These are phyloP conservation scores for Oryza punctata DNA, from an alignment of 176 grass and related monocot species.

Conservation along the genomic window DNA sequence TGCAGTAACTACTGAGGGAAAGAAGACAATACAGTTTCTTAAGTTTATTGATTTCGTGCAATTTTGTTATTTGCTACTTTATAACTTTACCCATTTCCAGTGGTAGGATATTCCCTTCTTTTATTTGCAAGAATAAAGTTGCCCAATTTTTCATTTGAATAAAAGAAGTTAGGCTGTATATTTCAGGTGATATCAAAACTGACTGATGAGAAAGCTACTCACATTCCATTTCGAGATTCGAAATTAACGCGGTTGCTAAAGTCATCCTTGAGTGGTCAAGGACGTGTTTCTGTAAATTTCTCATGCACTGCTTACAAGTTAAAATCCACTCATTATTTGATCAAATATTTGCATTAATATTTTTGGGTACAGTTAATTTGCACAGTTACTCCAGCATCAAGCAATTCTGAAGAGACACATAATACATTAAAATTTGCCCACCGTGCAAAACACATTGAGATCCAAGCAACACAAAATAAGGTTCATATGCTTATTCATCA, in stretches of 20 bases:
- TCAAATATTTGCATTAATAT: slow-evolving; percentile 23
- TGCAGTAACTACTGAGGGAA: slow-evolving; percentile 12
- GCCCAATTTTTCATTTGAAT: not conserved
- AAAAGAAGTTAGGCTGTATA: slow-evolving; percentile 14
- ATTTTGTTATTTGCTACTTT: slow-evolving; percentile 1
- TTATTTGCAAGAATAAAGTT: slow-evolving; percentile 7
- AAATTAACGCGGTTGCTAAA: slow-evolving; percentile 86
- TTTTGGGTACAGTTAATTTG: slow-evolving; percentile 65
- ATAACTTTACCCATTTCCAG: not conserved
- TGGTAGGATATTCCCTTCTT: not conserved
- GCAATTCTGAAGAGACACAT: slow-evolving; percentile 85
- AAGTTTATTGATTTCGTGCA: slow-evolving; percentile 16
- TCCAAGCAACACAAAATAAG: slow-evolving; percentile 86
- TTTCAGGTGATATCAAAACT: slow-evolving; percentile 91
- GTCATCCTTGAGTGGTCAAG: slow-evolving; percentile 87
- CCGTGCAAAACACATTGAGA: slow-evolving; percentile 79
- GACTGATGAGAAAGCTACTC: slow-evolving; percentile 77
- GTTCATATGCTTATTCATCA: slow-evolving; percentile 41
- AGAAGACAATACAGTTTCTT: not conserved
- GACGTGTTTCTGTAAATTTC: slow-evolving; percentile 79
- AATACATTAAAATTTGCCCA: slow-evolving; percentile 91
- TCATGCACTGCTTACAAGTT: slow-evolving; percentile 2
- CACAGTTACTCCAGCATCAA: slow-evolving; percentile 83
- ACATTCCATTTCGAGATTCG: slow-evolving; percentile 89
- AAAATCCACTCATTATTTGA: slow-evolving; percentile 9